Percentiles rank a stretch among this genome's conserved stretches.
Evolutionary conservation across 106 monocot genomes (phyloP).

Genomic region (Phalaenopsis equestris): DNA sequence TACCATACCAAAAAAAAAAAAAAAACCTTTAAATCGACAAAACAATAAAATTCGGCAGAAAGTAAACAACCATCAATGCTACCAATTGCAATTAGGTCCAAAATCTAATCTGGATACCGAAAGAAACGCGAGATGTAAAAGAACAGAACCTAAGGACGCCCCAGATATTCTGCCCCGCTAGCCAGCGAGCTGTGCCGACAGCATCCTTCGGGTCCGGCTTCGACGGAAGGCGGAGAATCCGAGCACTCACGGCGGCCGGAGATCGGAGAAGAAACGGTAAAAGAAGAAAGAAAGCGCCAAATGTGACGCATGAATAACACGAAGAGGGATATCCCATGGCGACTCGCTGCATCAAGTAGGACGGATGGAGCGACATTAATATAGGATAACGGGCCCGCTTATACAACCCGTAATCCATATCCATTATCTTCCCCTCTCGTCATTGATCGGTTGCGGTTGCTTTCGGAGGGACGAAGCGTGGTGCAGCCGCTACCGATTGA

Average conservation of each 20-base stretch:
- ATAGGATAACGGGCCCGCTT: background rate
- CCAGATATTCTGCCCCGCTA: slow-evolving; percentile 66
- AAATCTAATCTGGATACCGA: background rate
- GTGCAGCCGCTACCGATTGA: too few species aligned
- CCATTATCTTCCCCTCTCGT: background rate
- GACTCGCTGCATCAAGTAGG: background rate
- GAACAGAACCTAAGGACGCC: slow-evolving; percentile 63
- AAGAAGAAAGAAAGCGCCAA: slow-evolving; percentile 1
- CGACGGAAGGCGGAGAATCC: slow-evolving; percentile 8
- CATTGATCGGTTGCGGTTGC: too few species aligned
- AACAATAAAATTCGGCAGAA: background rate
- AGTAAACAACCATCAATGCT: background rate
- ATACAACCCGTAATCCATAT: background rate
- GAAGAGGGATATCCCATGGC: slow-evolving; percentile 6
- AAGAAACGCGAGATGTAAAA: background rate
- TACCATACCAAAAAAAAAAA: background rate
- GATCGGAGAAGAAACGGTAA: slow-evolving; percentile 3
- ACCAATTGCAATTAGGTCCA: background rate
- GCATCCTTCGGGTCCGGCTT: slow-evolving; percentile 68
- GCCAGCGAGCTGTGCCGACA: slow-evolving; percentile 78
- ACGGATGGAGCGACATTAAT: background rate
- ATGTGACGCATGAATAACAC: background rate
- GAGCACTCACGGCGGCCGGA: background rate
- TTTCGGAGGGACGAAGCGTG: too few species aligned
- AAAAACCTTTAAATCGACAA: background rate